Percentiles rank a stretch among this genome's conserved stretches.
Evolutionary conservation across 2,329 filamentous ascomycete species (phyloP).

Genomic region (Alternaria triticimaculans): DNA sequence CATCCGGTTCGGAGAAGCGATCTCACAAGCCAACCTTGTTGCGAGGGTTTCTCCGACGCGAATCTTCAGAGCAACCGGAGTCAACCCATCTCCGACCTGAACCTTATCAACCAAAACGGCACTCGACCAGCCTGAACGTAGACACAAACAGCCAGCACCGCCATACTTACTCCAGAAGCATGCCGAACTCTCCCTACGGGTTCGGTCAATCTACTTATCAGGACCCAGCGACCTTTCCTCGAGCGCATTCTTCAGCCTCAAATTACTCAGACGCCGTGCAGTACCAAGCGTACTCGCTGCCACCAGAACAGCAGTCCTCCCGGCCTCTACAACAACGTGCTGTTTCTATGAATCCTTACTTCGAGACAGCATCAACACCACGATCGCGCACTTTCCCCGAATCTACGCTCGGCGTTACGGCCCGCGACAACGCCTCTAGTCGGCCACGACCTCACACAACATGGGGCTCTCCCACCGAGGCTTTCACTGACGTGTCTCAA

Average conservation of each 20-base stretch:
- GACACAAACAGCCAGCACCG: conserved; percentile 27
- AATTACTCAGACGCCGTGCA: conserved; percentile 19
- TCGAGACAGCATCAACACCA: conserved; percentile 27
- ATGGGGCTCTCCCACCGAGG: conserved; percentile 44
- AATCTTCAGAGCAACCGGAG: conserved; percentile 29
- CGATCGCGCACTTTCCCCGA: conserved; percentile 41
- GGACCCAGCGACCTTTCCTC: conserved; percentile 21
- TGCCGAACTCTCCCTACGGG: conserved; percentile 42
- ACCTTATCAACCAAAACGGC: conserved; percentile 22
- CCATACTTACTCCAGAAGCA: conserved; percentile 41
- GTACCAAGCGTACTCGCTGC: conserved; percentile 24
- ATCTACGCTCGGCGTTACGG: conserved; percentile 20
- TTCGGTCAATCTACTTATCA: conserved; percentile 17
- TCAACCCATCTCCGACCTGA: conserved; percentile 32
- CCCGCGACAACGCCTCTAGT: conserved; percentile 24
- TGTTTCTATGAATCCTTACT: conserved; percentile 25
- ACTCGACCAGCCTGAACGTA: conserved; percentile 26
- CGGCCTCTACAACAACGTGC: conserved; percentile 18
- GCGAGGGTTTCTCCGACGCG: conserved; percentile 36
- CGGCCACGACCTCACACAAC: conserved; percentile 40
- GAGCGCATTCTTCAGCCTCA: conserved; percentile 31
- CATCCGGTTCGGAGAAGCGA: conserved; percentile 31
- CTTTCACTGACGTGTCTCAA: conserved; percentile 45
- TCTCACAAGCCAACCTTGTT: conserved; percentile 31
- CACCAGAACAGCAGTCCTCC: conserved; percentile 1